Evolutionary conservation across 192 early-diverging fungal genomes (phyloP).

Genomic region (Podila epigama): DNA sequence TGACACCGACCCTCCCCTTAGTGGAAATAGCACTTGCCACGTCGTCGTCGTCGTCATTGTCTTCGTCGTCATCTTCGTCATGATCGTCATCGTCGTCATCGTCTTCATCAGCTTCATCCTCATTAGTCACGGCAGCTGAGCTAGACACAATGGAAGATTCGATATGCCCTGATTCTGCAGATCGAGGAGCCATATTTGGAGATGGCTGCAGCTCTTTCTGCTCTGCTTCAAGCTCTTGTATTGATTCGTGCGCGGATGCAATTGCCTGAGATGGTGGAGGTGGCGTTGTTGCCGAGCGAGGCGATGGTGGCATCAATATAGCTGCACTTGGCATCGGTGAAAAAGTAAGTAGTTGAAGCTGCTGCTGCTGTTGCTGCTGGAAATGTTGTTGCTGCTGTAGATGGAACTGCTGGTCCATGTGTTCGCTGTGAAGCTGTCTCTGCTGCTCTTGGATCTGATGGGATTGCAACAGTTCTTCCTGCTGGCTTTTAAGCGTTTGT

Average conservation of each 20-base stretch:
- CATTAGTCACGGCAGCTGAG: constrained; percentile 9
- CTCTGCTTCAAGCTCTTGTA: background rate
- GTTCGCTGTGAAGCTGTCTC: background rate
- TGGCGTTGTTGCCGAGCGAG: background rate
- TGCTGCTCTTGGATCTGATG: too few species aligned
- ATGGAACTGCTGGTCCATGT: background rate
- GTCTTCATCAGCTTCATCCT: constrained; percentile 35
- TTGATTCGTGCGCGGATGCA: background rate
- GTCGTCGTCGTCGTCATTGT: constrained; percentile 18
- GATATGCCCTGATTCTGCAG: constrained; percentile 2
- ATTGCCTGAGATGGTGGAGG: constrained; percentile 3
- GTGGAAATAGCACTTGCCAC: constrained; percentile 1
- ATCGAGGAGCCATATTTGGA: background rate
- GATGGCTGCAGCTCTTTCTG: constrained; percentile 1
- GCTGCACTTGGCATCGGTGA: constrained; percentile 16
- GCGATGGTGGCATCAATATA: background rate
- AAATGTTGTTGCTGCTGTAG: background rate
- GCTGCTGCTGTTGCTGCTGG: constrained; percentile 9
- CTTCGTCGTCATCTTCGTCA: constrained; percentile 24
- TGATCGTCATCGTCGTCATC: constrained; percentile 30
- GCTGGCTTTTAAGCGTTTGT: too few species aligned
- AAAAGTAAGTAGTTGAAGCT: constrained; percentile 19
- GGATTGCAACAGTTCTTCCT: too few species aligned
- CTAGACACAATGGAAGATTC: background rate
- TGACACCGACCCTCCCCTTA: background rate